Base-by-base conservation (phyloP, 164 flowering plant genomes). In the Vitis cinerea region DNA sequence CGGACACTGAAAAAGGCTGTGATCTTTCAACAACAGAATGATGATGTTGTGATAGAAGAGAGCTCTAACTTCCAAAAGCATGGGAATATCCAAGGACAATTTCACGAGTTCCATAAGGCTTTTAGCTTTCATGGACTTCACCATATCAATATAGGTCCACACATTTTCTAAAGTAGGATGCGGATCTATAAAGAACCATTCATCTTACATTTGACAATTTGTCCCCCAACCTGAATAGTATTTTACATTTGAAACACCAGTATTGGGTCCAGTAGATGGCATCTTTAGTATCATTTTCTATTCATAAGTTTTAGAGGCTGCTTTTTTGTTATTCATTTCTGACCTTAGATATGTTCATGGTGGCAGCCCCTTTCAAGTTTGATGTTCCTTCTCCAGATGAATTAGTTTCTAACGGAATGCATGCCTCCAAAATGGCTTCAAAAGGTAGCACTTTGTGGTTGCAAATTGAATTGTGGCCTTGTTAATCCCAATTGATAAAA, bases 381-480 rank as follows among this genome's bases (percentile, higher is more conserved):
- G 89, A 90, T 82, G 71, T 71, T 61, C 90, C 90, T 63, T 88
- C 94, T 23, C 94, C 94, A 11, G 97, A 89, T 83, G 97, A 90
- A 80, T 15, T 83, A 74, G 92, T 87, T 63, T 81, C 88, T 49
- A 76, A 64, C 61, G 89, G 92, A 53, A 66, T 85, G 74, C 75
- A 48, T 48, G 78, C 90, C 29, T 72, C 86, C 58, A 85, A 71
- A 76, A 68, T n/a, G 47, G 71, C 63, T 72, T 65, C 83, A 15
- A 81, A 81, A 86, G 93, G 97, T 90, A 88, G 61, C 2, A 54
- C 61, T 23, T 69, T 59, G 10, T 52, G 19, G 65, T 30, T 13
- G 52, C 17, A 68, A 8, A 47, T 60, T 60, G 47, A 47, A 60
- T 60, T 63, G 48, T 63, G 30, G 27, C 63, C 9, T 37, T 37